Conservation (phyloP, 2,329 filamentous ascomycete genomes). For the Ceratocystis alfenasii region DNA sequence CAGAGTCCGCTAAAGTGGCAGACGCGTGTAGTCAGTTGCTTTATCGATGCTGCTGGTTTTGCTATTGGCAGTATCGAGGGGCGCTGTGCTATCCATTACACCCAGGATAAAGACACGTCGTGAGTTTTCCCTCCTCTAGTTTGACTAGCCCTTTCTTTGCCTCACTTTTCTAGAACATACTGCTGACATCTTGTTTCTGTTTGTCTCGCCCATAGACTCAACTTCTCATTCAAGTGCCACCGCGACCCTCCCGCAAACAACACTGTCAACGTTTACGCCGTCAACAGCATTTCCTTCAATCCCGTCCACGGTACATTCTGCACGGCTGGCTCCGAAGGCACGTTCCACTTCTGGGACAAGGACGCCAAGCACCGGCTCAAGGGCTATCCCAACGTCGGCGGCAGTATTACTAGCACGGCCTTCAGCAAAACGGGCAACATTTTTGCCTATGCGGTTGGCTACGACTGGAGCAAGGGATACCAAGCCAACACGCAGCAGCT, state of each 20-base stretch:
- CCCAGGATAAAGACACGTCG: conserved; percentile 85
- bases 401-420: conserved; percentile 79
- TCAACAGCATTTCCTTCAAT: conserved; percentile 97
- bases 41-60: conserved; percentile 81
- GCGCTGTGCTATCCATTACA: conserved; percentile 94
- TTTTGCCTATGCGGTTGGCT: conserved; percentile 82
- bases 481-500: conserved; percentile 63
- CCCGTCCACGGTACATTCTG: conserved; percentile 95
- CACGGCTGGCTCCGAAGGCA: conserved; percentile 88
- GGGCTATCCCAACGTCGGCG: conserved; percentile 74
- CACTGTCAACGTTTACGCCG: conserved; percentile 78
- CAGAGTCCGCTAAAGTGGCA: conserved; percentile 98
- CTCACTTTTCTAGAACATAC: not conserved
- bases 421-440: conserved; percentile 80
- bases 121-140: conserved; percentile 30
- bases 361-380: conserved; percentile 80
- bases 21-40: conserved; percentile 89
- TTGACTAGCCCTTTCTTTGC: not conserved
- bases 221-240: conserved; percentile 99
- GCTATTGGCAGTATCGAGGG: conserved; percentile 95
- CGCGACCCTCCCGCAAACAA: conserved; percentile 66
- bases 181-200: not conserved
- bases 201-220: conserved; percentile 43
- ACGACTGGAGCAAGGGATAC: conserved; percentile 98
- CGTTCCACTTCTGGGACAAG: conserved; percentile 95